Evolutionary conservation across 2,329 filamentous ascomycete species (phyloP).

Genomic region (Grosmannia huntii): DNA sequence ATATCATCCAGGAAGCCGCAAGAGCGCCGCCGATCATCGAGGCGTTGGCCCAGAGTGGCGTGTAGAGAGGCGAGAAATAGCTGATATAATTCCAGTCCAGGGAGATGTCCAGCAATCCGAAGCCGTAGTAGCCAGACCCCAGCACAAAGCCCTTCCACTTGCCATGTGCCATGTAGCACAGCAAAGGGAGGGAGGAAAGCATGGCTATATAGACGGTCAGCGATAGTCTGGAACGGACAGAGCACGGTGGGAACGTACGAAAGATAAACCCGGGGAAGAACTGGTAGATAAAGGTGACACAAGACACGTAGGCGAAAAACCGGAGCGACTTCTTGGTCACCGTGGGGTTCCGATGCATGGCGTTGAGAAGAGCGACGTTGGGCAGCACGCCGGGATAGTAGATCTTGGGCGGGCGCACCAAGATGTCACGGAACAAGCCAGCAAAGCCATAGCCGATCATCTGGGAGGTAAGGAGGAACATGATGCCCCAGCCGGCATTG

Average conservation of each 20-base stretch:
- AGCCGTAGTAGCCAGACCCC: constrained; percentile 28
- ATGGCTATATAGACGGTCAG: constrained; percentile 3
- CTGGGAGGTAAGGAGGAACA: constrained; percentile 18
- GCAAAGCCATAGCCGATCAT: constrained; percentile 20
- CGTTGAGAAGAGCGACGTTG: constrained; percentile 19
- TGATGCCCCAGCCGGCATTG: constrained; percentile 17
- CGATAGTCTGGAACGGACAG: neutral
- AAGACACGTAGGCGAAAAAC: constrained; percentile 17
- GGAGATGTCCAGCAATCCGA: constrained; percentile 26
- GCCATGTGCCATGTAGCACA: constrained; percentile 20
- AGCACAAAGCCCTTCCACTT: constrained; percentile 19
- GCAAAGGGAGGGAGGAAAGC: constrained; percentile 13
- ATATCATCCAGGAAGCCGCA: constrained; percentile 20
- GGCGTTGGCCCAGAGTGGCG: constrained; percentile 24
- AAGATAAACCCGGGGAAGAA: constrained; percentile 21
- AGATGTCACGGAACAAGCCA: constrained; percentile 17
- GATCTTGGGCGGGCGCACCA: constrained; percentile 19
- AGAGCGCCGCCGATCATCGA: constrained; percentile 22
- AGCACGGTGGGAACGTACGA: constrained; percentile 13
- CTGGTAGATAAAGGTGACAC: constrained; percentile 17
- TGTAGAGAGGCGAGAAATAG: constrained; percentile 22
- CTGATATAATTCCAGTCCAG: constrained; percentile 32
- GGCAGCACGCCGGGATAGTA: constrained; percentile 19
- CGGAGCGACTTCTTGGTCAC: constrained; percentile 17
- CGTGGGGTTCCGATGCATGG: constrained; percentile 18